Evolutionary conservation across 2,329 filamentous ascomycete species (phyloP).

Genomic region (Dactylellina leptospora): DNA sequence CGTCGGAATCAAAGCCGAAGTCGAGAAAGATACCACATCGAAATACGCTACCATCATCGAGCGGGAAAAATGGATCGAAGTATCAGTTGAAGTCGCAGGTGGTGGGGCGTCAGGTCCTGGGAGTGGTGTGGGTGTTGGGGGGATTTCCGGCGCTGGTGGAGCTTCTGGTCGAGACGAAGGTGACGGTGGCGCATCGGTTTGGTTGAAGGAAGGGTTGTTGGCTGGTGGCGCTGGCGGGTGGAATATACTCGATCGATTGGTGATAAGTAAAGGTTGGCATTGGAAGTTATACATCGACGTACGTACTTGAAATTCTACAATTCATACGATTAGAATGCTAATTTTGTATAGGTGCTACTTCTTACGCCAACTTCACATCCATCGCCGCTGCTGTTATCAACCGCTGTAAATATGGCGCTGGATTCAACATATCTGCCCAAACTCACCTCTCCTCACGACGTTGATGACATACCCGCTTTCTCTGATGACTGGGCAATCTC

Average conservation of each 20-base stretch:
- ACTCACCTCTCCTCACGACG: slow-evolving; percentile 86
- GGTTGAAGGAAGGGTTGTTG: slow-evolving; percentile 51
- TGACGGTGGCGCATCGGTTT: slow-evolving; percentile 48
- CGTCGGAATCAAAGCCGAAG: slow-evolving; percentile 93
- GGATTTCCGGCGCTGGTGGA: slow-evolving; percentile 55
- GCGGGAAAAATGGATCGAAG: slow-evolving; percentile 78
- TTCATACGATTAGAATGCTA: slow-evolving; percentile 4
- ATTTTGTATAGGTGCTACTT: slow-evolving; percentile 75
- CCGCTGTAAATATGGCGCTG: slow-evolving; percentile 92
- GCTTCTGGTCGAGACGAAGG: slow-evolving; percentile 46
- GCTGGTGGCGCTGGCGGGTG: slow-evolving; percentile 26
- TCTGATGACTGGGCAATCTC: slow-evolving; percentile 96
- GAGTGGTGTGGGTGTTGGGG: slow-evolving; percentile 41
- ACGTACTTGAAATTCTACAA: slow-evolving; percentile 60
- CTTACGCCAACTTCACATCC: slow-evolving; percentile 95
- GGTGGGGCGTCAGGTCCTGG: slow-evolving; percentile 76
- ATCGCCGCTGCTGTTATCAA: slow-evolving; percentile 82
- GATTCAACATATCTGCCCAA: slow-evolving; percentile 84
- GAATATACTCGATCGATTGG: slow-evolving; percentile 71
- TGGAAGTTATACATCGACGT: slow-evolving; percentile 97
- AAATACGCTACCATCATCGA: slow-evolving; percentile 60
- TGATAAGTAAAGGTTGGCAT: slow-evolving; percentile 91
- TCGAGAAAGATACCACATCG: slow-evolving; percentile 71
- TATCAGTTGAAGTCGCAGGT: slow-evolving; percentile 93
- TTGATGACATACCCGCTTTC: slow-evolving; percentile 83